Evolutionary conservation across 805 yeast species (phyloP).

Genomic region (Candida insectalens): DNA sequence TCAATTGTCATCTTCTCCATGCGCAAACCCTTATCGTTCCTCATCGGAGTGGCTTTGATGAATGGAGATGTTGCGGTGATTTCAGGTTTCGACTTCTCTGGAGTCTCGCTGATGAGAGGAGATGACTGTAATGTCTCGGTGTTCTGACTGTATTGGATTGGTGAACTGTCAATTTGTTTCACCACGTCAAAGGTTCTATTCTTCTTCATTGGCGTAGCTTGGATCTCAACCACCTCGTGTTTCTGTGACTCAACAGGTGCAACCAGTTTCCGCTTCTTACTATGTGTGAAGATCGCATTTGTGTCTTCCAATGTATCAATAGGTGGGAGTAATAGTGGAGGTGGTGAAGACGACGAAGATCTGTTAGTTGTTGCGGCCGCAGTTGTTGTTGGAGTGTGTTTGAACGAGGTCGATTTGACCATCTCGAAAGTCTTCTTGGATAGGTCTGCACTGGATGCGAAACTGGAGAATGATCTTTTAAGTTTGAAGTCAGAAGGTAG

Average conservation of each 20-base stretch:
- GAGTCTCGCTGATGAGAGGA: too few species aligned
- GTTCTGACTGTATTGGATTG: too few species aligned
- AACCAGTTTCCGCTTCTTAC: conserved; percentile 10
- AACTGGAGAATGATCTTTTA: conserved; percentile 17
- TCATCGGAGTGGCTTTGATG: conserved; percentile 2
- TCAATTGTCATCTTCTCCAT: neutral
- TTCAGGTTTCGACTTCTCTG: too few species aligned
- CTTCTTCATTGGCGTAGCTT: conserved; percentile 21
- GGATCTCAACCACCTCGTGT: conserved; percentile 15
- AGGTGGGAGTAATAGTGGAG: conserved; percentile 5
- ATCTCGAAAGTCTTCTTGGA: conserved; percentile 25
- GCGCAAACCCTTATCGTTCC: neutral
- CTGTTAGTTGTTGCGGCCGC: too few species aligned
- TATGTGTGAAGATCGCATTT: conserved; percentile 14
- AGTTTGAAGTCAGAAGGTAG: conserved; percentile 11
- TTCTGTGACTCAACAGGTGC: conserved; percentile 2
- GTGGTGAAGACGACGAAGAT: neutral
- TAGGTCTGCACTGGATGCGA: conserved; percentile 12
- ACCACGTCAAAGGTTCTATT: too few species aligned
- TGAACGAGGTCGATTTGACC: conserved; percentile 15
- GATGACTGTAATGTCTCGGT: too few species aligned
- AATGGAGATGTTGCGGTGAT: conserved; percentile 1
- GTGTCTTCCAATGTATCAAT: neutral
- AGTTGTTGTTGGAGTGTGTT: too few species aligned
- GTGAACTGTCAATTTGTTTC: too few species aligned